Conservation (phyloP, 352 stramenopile species). For the Hyphochytrium catenoides region DNA sequence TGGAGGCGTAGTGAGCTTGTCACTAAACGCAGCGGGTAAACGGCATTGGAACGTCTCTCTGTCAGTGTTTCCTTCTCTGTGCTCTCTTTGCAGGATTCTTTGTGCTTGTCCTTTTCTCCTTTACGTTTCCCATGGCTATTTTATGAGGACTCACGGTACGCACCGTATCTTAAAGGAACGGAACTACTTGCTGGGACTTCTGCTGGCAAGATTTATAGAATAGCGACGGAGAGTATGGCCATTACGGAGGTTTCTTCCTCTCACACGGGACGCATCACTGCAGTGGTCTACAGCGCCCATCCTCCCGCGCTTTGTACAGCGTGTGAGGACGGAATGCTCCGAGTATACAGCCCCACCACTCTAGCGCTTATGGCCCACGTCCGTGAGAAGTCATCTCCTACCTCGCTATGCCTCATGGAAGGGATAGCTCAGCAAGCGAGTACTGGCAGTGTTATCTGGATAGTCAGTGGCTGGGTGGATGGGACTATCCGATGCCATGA, state of each 20-base stretch:
- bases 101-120: too few species aligned
- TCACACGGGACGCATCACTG: constrained; percentile 29
- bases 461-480: neutral
- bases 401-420: constrained; percentile 1
- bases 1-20: constrained; percentile 43
- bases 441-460: constrained; percentile 4
- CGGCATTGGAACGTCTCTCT: constrained; percentile 11
- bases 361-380: too few species aligned
- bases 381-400: constrained; percentile 5
- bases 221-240: constrained; percentile 22
- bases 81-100: constrained; percentile 8
- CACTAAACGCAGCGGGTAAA: constrained; percentile 14
- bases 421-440: neutral
- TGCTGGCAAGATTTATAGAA: constrained; percentile 37
- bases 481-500: constrained; percentile 1
- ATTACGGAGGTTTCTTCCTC: constrained; percentile 26
- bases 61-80: constrained; percentile 8
- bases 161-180: constrained; percentile 11
- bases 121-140: neutral
- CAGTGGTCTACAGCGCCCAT: constrained; percentile 25
- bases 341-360: constrained; percentile 36
- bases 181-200: constrained; percentile 36
- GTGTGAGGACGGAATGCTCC: constrained; percentile 30
- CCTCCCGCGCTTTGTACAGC: constrained; percentile 34
- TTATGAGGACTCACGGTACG: neutral